Conservation (phyloP, 768 basidiomycete species). For the Flagelloscypha sp. region DNA sequence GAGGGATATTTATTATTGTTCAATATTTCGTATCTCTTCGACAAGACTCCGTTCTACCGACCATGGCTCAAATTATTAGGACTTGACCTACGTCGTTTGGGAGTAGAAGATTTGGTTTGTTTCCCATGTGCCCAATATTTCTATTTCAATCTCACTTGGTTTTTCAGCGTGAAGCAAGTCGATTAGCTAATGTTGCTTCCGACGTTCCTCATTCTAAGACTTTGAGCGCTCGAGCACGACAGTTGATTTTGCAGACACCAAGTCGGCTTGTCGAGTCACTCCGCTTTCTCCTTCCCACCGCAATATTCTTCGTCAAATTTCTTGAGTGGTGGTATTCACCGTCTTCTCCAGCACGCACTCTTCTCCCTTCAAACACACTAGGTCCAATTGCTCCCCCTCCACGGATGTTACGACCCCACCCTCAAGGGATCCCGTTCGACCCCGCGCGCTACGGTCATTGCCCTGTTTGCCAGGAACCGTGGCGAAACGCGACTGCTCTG, state of each 20-base stretch:
- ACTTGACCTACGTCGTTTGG: slow-evolving; percentile 72
- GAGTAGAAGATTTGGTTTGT: slow-evolving; percentile 71
- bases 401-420: slow-evolving; percentile 65
- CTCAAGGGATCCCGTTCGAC: slow-evolving; percentile 60
- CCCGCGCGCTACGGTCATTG: slow-evolving; percentile 69
- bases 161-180: slow-evolving; percentile 33
- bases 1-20: slow-evolving; percentile 79
- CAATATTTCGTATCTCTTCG: slow-evolving; percentile 89
- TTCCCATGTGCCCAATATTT: not conserved
- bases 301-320: slow-evolving; percentile 94
- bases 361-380: slow-evolving; percentile 48
- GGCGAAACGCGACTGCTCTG: slow-evolving; percentile 82
- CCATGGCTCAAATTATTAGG: slow-evolving; percentile 89
- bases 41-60: slow-evolving; percentile 75
- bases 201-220: slow-evolving; percentile 16
- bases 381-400: slow-evolving; percentile 75
- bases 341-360: slow-evolving; percentile 71
- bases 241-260: slow-evolving; percentile 45
- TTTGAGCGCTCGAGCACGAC: slow-evolving; percentile 38
- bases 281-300: slow-evolving; percentile 71
- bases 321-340: slow-evolving; percentile 99
- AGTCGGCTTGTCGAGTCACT: slow-evolving; percentile 68
- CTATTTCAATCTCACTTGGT: slow-evolving; percentile 1
- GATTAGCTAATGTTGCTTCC: slow-evolving; percentile 19
- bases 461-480: slow-evolving; percentile 63